phyloP scores from a whole-genome alignment of 1,284 basidiomycete genomes.

The Retiboletus flavoniger region DNA sequence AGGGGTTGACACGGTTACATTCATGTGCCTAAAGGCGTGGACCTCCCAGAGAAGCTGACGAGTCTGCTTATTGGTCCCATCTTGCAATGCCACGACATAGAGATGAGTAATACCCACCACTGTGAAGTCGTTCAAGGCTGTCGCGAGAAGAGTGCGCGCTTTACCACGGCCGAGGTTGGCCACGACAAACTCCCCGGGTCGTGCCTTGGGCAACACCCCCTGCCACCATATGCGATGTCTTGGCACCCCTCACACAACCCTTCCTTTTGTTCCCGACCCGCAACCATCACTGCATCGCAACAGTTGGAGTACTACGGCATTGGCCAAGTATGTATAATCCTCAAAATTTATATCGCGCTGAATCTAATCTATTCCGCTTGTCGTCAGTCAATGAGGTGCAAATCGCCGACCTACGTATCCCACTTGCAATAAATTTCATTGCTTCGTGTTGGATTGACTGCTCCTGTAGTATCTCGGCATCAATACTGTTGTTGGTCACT shows the following conservation, averaged over 20 bases:
- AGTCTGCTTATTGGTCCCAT: constrained; percentile 78
- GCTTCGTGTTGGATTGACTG: too few relatives aligned
- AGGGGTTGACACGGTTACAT: constrained; percentile 56
- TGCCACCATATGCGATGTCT: too few relatives aligned
- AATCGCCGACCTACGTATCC: too few relatives aligned
- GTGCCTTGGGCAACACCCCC: neutral
- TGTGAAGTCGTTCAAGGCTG: constrained; percentile 82
- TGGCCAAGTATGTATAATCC: constrained; percentile 5
- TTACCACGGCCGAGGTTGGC: constrained; percentile 71
- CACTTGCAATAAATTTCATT: too few relatives aligned
- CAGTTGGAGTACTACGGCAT: constrained; percentile 24
- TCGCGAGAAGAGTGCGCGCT: constrained; percentile 84
- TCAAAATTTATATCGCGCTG: neutral
- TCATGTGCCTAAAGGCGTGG: constrained; percentile 21
- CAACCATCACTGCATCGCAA: constrained; percentile 6
- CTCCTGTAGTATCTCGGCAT: too few relatives aligned
- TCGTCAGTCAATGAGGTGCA: too few relatives aligned
- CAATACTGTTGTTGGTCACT: too few relatives aligned
- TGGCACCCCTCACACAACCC: too few relatives aligned
- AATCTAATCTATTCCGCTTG: constrained; percentile 23
- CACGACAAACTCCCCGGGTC: neutral
- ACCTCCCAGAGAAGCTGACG: constrained; percentile 51
- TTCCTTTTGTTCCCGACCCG: neutral
- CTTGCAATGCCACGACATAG: constrained; percentile 48
- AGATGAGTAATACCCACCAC: constrained; percentile 79